Percentiles rank a stretch among this genome's conserved stretches.
These are phyloP conservation scores for Nakazawaea pomicola DNA, from an alignment of 805 yeast species.

Conservation along the genomic window DNA sequence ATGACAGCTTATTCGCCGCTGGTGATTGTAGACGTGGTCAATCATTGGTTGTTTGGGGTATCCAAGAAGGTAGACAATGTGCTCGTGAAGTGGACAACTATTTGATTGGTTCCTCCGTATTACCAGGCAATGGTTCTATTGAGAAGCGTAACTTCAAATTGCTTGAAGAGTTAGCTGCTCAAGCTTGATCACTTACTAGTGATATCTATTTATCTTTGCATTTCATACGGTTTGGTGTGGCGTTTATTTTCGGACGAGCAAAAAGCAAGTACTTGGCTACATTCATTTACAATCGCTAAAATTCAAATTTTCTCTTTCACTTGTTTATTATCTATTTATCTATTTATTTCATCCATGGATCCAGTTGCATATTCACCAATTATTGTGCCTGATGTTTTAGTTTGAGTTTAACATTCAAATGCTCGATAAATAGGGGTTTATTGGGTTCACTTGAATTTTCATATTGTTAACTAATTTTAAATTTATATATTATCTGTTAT, in stretches of 20 bases:
- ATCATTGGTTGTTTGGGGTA: slow-evolving; percentile 98
- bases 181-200: slow-evolving; percentile 33
- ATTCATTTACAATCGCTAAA: no score
- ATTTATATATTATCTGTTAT: no score
- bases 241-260: no score
- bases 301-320: no score
- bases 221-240: not conserved
- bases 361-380: not conserved
- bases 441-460: not conserved
- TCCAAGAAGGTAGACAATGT: slow-evolving; percentile 98
- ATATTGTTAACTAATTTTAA: no score
- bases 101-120: slow-evolving; percentile 71
- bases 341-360: no score
- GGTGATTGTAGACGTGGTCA: slow-evolving; percentile 99
- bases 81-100: slow-evolving; percentile 87
- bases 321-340: no score
- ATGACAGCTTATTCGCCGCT: slow-evolving; percentile 80
- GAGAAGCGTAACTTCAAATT: slow-evolving; percentile 77
- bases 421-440: not conserved
- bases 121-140: slow-evolving; percentile 94
- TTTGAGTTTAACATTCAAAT: not conserved
- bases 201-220: not conserved
- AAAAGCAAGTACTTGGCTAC: no score
- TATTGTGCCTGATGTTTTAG: not conserved
- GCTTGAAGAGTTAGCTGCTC: slow-evolving; percentile 70